These are phyloP conservation scores for Tolypocladium guangdongense DNA, from an alignment of 2,329 filamentous ascomycete species.

Conservation along the genomic window DNA sequence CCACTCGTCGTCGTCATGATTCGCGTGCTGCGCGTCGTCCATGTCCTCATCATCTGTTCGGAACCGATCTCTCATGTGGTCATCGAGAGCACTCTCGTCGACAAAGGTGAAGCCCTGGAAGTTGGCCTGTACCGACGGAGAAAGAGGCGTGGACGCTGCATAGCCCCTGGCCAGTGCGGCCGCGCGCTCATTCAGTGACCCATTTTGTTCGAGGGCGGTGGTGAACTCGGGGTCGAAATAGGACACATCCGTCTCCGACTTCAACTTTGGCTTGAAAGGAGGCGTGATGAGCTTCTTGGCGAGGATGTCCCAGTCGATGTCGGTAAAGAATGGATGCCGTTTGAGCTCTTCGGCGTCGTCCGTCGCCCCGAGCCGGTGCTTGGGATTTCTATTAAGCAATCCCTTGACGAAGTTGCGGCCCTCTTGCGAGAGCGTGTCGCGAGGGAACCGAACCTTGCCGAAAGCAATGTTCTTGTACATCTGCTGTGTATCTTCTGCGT, in stretches of 20 bases:
- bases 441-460: slow-evolving; percentile 91
- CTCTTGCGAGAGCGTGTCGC: slow-evolving; percentile 88
- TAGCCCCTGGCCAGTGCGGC: slow-evolving; percentile 77
- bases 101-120: slow-evolving; percentile 98
- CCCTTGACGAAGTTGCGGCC: slow-evolving; percentile 98
- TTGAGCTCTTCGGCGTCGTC: slow-evolving; percentile 91
- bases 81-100: slow-evolving; percentile 91
- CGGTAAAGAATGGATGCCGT: slow-evolving; percentile 84
- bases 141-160: slow-evolving; percentile 81
- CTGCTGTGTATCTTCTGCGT: slow-evolving; percentile 96
- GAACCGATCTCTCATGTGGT: slow-evolving; percentile 54
- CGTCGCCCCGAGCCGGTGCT: slow-evolving; percentile 83
- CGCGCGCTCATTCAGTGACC: slow-evolving; percentile 83
- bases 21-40: slow-evolving; percentile 36
- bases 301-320: slow-evolving; percentile 86
- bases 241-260: slow-evolving; percentile 89
- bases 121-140: slow-evolving; percentile 92
- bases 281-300: slow-evolving; percentile 86
- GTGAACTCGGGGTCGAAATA: slow-evolving; percentile 99
- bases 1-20: slow-evolving; percentile 42
- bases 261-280: slow-evolving; percentile 95
- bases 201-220: slow-evolving; percentile 77
- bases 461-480: slow-evolving; percentile 99
- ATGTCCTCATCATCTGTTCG: slow-evolving; percentile 46
- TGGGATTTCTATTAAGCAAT: slow-evolving; percentile 90